Evolutionary conservation across 345 rosid genomes (phyloP).

Genomic region (Eucalyptus tenuipes): DNA sequence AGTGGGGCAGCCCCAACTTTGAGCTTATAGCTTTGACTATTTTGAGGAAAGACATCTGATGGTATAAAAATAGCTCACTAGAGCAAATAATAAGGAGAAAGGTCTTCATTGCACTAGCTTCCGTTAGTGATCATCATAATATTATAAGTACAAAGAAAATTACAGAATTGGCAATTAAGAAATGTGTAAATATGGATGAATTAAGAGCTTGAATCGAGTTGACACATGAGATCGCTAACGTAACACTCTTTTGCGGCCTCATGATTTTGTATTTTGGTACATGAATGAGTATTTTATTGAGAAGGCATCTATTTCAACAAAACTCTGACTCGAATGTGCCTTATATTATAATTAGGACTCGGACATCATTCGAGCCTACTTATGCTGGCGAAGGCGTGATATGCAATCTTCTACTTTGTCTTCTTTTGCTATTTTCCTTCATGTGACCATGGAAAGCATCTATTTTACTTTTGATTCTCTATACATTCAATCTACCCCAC

Average conservation of each 20-base stretch:
- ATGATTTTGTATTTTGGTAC: background rate
- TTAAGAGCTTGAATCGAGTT: background rate
- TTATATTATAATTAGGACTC: too few relatives aligned
- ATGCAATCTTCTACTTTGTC: background rate
- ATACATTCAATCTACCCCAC: background rate
- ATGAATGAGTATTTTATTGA: background rate
- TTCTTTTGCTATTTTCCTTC: background rate
- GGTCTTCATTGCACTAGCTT: too few relatives aligned
- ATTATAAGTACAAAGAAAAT: background rate
- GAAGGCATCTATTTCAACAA: accelerated
- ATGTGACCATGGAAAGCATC: accelerated
- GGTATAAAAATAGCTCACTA: too few relatives aligned
- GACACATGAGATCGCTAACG: accelerated
- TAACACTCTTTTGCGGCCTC: accelerated
- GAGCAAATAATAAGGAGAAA: too few relatives aligned
- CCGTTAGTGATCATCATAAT: background rate
- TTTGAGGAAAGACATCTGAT: too few relatives aligned
- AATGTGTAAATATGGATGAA: background rate
- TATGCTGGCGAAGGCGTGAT: accelerated
- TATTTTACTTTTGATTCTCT: background rate
- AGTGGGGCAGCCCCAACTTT: too few relatives aligned
- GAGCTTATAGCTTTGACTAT: too few relatives aligned
- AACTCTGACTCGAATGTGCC: accelerated
- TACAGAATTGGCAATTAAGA: background rate
- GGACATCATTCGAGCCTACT: too few relatives aligned